Base-by-base conservation (phyloP, 768 basidiomycete genomes). In the Coprinellus aureogranulatus region DNA sequence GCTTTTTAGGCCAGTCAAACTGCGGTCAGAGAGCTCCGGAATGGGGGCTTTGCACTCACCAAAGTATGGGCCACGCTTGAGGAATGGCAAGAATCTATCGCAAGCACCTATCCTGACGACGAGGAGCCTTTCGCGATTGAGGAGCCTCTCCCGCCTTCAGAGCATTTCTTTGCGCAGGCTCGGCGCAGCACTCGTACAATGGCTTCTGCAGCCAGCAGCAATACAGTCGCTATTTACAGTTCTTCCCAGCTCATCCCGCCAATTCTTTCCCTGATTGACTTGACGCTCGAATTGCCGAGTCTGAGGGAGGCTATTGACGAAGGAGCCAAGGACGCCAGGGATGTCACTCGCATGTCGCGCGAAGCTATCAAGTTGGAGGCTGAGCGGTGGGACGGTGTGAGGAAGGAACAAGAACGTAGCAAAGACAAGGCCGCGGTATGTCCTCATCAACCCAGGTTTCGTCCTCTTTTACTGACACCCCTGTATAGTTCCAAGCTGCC, bases 231-330 rank as follows among this genome's bases (percentile, higher is more conserved):
- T 63, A 66, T 74, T 68, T 56, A 72, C 59, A 59, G 78, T 77
- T 64, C 88, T 0, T 78, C 78, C 4, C 90, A 91, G 62, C 76
- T 92, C 63, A 73, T 92, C 14, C 89, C 90, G 16, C 77, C 89
- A 22, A 64, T 92, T 27, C 59, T 77, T 6, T 78, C 82, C 3
- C 73, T 93, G n/a, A 78, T 88, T 14, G 77, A 87, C 2, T 62
- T 85, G 18, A 68, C 77, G 26, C 78, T 53, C 9, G 84, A 8
- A 70, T 75, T 45, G 62, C 66, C 18, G 70, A 41, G 41, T 30
- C 9, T 88, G 22, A 81, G 82, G 12, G 78, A 82, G 28, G 87
- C 85, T 54, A 70, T 93, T 16, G 90, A 90, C 10, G 73, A 72
- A 4, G 86, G 85, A 4, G 57, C 71, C 0, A 77, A 80, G 61